Evolutionary conservation across 768 basidiomycete species (phyloP).

Genomic region (Amylocystis lapponica): DNA sequence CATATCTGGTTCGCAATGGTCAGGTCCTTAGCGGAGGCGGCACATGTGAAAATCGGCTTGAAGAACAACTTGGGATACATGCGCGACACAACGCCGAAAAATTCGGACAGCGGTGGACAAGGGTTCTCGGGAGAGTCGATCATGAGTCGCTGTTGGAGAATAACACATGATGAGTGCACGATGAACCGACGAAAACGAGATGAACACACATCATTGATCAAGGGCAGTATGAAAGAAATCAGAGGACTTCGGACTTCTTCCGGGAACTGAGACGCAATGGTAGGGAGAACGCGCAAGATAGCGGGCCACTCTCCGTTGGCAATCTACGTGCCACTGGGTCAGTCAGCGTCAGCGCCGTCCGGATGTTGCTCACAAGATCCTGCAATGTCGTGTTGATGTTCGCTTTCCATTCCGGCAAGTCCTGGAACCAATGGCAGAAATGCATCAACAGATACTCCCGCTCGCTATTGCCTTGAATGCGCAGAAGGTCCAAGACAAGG

Average conservation of each 20-base stretch:
- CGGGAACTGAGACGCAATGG: slow-evolving; percentile 39
- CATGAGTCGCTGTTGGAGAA: slow-evolving; percentile 41
- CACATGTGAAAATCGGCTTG: slow-evolving; percentile 66
- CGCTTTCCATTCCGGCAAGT: slow-evolving; percentile 35
- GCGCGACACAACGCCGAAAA: slow-evolving; percentile 48
- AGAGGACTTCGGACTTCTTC: slow-evolving; percentile 41
- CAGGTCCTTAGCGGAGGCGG: slow-evolving; percentile 57
- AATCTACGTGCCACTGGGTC: slow-evolving; percentile 24
- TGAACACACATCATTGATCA: slow-evolving; percentile 44
- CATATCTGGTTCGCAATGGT: slow-evolving; percentile 55
- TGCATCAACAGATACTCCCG: slow-evolving; percentile 16
- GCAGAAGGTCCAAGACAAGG: slow-evolving; percentile 38
- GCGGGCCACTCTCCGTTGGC: slow-evolving; percentile 37
- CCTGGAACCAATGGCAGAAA: slow-evolving; percentile 34
- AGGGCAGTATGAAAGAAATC: slow-evolving; percentile 36
- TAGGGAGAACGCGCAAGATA: slow-evolving; percentile 34
- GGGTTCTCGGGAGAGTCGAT: slow-evolving; percentile 48
- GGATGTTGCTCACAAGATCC: slow-evolving; percentile 33
- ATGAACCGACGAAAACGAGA: not conserved
- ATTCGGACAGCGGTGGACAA: slow-evolving; percentile 37
- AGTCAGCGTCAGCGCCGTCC: not conserved
- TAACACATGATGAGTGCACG: not conserved
- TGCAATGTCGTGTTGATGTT: slow-evolving; percentile 36
- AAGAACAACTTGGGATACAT: slow-evolving; percentile 60
- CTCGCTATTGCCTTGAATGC: slow-evolving; percentile 8